Conservation (phyloP, 164 flowering plant genomes). For the Buxus sempervirens region DNA sequence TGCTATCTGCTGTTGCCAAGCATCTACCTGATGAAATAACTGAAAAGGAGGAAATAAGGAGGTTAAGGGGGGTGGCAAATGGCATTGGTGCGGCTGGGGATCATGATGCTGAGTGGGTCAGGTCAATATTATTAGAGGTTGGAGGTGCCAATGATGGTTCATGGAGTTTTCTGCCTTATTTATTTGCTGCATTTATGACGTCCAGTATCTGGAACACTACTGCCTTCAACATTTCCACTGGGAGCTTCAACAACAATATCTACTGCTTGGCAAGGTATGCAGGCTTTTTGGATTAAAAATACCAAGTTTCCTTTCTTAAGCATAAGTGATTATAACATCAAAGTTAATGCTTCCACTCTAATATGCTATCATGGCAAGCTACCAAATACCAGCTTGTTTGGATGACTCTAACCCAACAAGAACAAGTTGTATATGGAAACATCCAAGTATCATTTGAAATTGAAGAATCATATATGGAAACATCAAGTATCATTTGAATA, state of each 20-base stretch:
- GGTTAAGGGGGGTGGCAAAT: constrained; percentile 75
- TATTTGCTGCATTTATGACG: constrained; percentile 81
- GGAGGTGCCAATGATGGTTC: constrained; percentile 89
- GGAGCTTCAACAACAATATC: constrained; percentile 90
- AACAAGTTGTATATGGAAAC: too few species aligned
- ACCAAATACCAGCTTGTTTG: background rate
- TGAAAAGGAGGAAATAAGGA: constrained; percentile 72
- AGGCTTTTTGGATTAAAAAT: background rate
- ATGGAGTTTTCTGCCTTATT: constrained; percentile 82
- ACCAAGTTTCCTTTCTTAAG: background rate
- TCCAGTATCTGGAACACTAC: constrained; percentile 82
- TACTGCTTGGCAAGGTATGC: constrained; percentile 85
- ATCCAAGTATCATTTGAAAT: too few species aligned
- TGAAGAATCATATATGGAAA: too few species aligned
- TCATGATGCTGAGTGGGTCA: constrained; percentile 89
- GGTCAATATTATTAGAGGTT: constrained; percentile 72
- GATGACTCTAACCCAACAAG: background rate
- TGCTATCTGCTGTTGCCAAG: constrained; percentile 58
- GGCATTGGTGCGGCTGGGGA: constrained; percentile 49
- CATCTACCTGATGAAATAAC: constrained; percentile 82
- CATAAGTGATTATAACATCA: background rate
- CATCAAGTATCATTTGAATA: background rate
- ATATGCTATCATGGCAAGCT: background rate
- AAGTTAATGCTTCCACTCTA: background rate
- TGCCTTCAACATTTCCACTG: constrained; percentile 79